Evolutionary conservation across 169 alveolate genomes (phyloP).

Genomic region (Eimeria tenella): DNA sequence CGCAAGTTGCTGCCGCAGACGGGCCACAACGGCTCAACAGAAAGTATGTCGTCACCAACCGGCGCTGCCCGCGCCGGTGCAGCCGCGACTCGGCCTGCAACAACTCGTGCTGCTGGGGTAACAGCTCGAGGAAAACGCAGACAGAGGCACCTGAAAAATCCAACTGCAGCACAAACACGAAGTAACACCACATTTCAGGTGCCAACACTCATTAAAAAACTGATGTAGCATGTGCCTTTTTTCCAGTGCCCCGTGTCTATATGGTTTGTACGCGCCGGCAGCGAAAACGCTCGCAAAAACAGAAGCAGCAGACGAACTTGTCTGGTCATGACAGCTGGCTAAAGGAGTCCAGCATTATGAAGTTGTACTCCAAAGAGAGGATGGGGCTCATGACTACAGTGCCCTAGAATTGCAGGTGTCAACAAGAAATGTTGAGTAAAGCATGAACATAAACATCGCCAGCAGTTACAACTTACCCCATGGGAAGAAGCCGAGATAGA

Average conservation of each 20-base stretch:
- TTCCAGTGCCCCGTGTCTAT: too few species aligned
- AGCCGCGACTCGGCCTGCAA: conserved; percentile 79
- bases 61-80: conserved; percentile 79
- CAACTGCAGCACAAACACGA: conserved; percentile 37
- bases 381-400: too few species aligned
- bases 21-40: conserved; percentile 41
- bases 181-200: background rate
- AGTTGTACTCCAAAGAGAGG: too few species aligned
- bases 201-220: too few species aligned
- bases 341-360: too few species aligned
- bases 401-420: too few species aligned
- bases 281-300: too few species aligned
- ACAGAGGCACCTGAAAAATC: conserved; percentile 74
- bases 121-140: conserved; percentile 75
- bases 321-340: too few species aligned
- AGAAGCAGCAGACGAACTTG: too few species aligned
- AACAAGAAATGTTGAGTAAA: too few species aligned
- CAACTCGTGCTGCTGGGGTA: conserved; percentile 75
- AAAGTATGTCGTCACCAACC: conserved; percentile 67
- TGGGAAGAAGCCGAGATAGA: conserved; percentile 76
- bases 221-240: background rate
- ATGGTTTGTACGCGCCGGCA: too few species aligned
- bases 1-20: background rate
- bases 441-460: too few species aligned
- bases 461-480: conserved; percentile 39